These are phyloP conservation scores for Crucibulum laeve DNA, from an alignment of 768 basidiomycete genomes.

Conservation along the genomic window DNA sequence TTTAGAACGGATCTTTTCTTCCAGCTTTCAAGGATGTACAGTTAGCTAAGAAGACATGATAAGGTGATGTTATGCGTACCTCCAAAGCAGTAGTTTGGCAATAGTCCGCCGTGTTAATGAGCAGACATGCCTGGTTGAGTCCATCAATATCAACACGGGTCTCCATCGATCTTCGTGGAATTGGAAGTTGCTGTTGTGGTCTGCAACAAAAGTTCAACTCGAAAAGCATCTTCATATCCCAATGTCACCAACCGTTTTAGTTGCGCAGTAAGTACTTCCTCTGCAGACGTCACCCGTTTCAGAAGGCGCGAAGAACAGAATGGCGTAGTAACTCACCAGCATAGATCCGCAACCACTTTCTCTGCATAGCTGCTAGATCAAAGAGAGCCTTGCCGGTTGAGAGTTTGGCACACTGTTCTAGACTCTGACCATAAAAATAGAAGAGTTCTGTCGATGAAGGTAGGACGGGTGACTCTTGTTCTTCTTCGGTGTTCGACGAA, in stretches of 20 bases:
- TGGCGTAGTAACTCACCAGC: slow-evolving; percentile 53
- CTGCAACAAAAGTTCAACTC: not conserved
- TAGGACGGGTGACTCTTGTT: slow-evolving; percentile 61
- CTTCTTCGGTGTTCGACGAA: slow-evolving; percentile 35
- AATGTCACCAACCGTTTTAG: slow-evolving; percentile 56
- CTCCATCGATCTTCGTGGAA: slow-evolving; percentile 74
- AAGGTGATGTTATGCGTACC: slow-evolving; percentile 32
- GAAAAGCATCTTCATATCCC: not conserved
- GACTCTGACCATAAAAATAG: slow-evolving; percentile 92
- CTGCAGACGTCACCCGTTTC: slow-evolving; percentile 32
- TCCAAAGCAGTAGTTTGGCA: slow-evolving; percentile 89
- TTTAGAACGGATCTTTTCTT: slow-evolving; percentile 86
- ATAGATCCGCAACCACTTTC: slow-evolving; percentile 93
- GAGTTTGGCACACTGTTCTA: slow-evolving; percentile 91
- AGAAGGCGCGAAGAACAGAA: slow-evolving; percentile 6
- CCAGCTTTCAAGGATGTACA: slow-evolving; percentile 50
- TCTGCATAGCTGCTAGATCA: slow-evolving; percentile 77
- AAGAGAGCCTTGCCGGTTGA: slow-evolving; percentile 81
- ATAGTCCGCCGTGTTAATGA: slow-evolving; percentile 97
- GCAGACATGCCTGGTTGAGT: slow-evolving; percentile 77
- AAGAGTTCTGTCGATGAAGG: slow-evolving; percentile 95
- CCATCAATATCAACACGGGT: slow-evolving; percentile 72
- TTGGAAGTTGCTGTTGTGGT: too few relatives aligned
- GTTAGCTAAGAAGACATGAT: slow-evolving; percentile 1
- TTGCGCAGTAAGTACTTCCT: slow-evolving; percentile 78